Conservation (phyloP, 129 eudicot species). For the Sambucus nigra region DNA sequence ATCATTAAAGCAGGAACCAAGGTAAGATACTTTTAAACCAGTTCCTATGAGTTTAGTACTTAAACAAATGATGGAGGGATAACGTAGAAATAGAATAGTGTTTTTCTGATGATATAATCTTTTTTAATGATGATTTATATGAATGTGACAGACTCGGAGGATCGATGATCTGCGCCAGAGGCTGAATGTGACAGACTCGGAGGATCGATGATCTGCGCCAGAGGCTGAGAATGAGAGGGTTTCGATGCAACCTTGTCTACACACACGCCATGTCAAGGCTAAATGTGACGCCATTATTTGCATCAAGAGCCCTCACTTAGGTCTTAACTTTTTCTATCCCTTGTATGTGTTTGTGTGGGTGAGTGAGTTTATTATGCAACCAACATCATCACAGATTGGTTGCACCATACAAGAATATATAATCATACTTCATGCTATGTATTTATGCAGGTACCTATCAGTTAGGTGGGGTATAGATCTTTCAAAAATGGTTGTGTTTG, state of each 20-base stretch:
- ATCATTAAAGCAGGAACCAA: conserved; percentile 52
- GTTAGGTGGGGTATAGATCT: conserved; percentile 66
- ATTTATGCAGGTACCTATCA: conserved; percentile 54
- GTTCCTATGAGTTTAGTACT: conserved; percentile 3
- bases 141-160: no score
- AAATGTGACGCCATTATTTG: conserved; percentile 65
- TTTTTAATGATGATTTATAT: neutral
- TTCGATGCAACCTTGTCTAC: conserved; percentile 69
- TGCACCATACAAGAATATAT: neutral
- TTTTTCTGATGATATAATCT: neutral
- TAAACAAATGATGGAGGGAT: neutral
- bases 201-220: conserved; percentile 60
- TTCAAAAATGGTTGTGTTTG: conserved; percentile 50
- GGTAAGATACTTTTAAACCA: conserved; percentile 22
- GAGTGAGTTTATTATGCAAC: neutral
- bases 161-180: no score
- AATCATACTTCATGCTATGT: conserved; percentile 6
- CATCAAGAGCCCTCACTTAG: conserved; percentile 77
- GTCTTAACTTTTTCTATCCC: conserved; percentile 22
- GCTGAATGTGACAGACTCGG: conserved; percentile 33
- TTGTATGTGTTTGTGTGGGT: neutral
- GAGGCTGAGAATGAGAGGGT: conserved; percentile 61
- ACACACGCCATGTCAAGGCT: conserved; percentile 45
- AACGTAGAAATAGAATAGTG: neutral
- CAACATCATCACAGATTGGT: conserved; percentile 4